These are phyloP conservation scores for Ilex aquifolium DNA, from an alignment of 257 asterid genomes.

Conservation along the genomic window DNA sequence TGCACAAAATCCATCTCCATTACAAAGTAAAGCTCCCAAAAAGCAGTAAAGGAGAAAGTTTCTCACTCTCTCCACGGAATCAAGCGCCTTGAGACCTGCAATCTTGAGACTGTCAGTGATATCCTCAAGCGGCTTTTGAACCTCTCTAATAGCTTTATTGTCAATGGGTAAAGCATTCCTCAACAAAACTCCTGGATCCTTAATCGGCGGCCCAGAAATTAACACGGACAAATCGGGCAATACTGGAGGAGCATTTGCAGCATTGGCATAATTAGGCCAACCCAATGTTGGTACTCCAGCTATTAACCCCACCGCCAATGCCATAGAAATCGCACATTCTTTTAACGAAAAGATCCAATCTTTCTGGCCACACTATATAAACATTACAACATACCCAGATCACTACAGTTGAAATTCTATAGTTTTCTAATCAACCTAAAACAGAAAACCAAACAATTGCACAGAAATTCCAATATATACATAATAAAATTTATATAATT, in stretches of 20 bases:
- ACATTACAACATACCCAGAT: too few relatives aligned
- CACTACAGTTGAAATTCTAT: too few relatives aligned
- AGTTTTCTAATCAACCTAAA: too few relatives aligned
- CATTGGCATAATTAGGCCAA: constrained; percentile 38
- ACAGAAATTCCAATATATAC: too few relatives aligned
- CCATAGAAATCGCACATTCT: constrained; percentile 65
- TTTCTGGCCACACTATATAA: constrained; percentile 37
- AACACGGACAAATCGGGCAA: constrained; percentile 82
- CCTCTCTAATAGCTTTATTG: constrained; percentile 92
- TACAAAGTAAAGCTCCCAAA: constrained; percentile 1
- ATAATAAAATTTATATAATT: neutral
- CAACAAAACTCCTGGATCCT: constrained; percentile 89
- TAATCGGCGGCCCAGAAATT: constrained; percentile 96
- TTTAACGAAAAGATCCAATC: constrained; percentile 37
- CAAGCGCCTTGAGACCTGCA: constrained; percentile 80
- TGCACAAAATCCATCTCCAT: neutral
- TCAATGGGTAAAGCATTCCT: constrained; percentile 91
- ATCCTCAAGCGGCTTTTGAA: constrained; percentile 97
- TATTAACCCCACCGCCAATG: constrained; percentile 58
- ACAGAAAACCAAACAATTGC: too few relatives aligned
- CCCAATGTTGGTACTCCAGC: constrained; percentile 53
- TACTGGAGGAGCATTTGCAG: constrained; percentile 47
- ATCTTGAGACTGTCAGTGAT: constrained; percentile 85
- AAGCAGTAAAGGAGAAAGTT: neutral
- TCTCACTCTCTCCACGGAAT: constrained; percentile 87